These are phyloP conservation scores for Endocalyx cinctus DNA, from an alignment of 2,329 filamentous ascomycete species.

Conservation along the genomic window DNA sequence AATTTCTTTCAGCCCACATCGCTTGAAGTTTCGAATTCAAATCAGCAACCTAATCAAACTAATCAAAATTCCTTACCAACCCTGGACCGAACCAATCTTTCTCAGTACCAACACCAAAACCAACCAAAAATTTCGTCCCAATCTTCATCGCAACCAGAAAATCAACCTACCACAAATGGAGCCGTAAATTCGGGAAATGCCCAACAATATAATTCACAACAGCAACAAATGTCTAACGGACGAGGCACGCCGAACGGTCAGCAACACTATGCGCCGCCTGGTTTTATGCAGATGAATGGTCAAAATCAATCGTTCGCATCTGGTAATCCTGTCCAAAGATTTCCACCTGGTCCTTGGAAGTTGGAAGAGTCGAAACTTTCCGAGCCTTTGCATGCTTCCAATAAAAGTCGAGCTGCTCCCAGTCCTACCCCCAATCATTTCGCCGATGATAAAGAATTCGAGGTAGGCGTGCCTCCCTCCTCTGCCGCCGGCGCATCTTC, in stretches of 20 bases:
- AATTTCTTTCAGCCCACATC: slow-evolving; percentile 11
- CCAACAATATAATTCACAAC: slow-evolving; percentile 11
- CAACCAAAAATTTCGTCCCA: no score
- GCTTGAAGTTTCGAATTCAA: slow-evolving; percentile 7
- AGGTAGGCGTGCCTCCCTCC: slow-evolving; percentile 15
- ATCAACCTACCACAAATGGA: no score
- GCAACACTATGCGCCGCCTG: slow-evolving; percentile 12
- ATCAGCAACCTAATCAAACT: slow-evolving; percentile 9
- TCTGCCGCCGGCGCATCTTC: slow-evolving; percentile 10
- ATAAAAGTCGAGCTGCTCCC: slow-evolving; percentile 30
- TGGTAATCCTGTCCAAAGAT: slow-evolving; percentile 35
- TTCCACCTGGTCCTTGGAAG: slow-evolving; percentile 47
- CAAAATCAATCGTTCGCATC: slow-evolving; percentile 20
- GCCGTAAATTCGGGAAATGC: no score
- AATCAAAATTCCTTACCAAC: slow-evolving; percentile 12
- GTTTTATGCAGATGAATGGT: slow-evolving; percentile 11
- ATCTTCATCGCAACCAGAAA: no score
- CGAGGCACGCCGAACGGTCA: slow-evolving; percentile 16
- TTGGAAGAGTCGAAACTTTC: slow-evolving; percentile 50
- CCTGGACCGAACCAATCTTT: slow-evolving; percentile 7
- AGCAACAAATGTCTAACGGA: slow-evolving; percentile 16
- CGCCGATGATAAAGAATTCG: slow-evolving; percentile 51
- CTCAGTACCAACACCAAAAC: slow-evolving; percentile 13
- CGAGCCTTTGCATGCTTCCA: slow-evolving; percentile 41
- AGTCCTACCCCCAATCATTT: slow-evolving; percentile 29